phyloP scores from a whole-genome alignment of 345 rosid genomes.

The Litchi chinensis region DNA sequence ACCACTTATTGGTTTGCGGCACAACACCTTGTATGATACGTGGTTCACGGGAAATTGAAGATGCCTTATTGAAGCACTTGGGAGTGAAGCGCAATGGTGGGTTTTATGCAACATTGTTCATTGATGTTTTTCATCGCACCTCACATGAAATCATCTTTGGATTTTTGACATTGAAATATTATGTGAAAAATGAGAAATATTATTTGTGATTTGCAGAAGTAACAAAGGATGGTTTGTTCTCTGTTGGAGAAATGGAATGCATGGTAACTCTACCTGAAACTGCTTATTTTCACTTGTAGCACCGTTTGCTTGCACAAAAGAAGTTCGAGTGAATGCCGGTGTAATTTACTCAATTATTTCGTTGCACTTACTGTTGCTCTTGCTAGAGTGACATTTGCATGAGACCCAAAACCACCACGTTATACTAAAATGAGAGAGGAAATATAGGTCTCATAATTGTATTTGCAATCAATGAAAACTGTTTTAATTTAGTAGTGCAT shows the following conservation, averaged over 20 bases:
- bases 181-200: conserved; percentile 19
- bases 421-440: neutral
- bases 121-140: conserved; percentile 13
- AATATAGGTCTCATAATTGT: neutral
- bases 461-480: neutral
- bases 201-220: conserved; percentile 60
- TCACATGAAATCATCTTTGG: neutral
- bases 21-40: conserved; percentile 99
- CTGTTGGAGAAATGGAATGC: conserved; percentile 99
- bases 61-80: conserved; percentile 82
- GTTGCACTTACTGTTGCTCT: conserved; percentile 1
- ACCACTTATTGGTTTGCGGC: conserved; percentile 97
- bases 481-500: conserved; percentile 3
- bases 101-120: conserved; percentile 16
- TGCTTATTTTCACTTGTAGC: conserved; percentile 5
- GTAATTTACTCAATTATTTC: neutral
- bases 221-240: conserved; percentile 97
- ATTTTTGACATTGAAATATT: conserved; percentile 10
- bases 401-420: neutral
- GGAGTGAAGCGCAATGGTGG: conserved; percentile 95
- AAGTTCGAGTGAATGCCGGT: neutral
- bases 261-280: conserved; percentile 57
- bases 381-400: conserved; percentile 8
- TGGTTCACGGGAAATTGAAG: conserved; percentile 92
- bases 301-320: neutral